Conservation (phyloP, 345 rosid genomes). For the Salix dunnii region DNA sequence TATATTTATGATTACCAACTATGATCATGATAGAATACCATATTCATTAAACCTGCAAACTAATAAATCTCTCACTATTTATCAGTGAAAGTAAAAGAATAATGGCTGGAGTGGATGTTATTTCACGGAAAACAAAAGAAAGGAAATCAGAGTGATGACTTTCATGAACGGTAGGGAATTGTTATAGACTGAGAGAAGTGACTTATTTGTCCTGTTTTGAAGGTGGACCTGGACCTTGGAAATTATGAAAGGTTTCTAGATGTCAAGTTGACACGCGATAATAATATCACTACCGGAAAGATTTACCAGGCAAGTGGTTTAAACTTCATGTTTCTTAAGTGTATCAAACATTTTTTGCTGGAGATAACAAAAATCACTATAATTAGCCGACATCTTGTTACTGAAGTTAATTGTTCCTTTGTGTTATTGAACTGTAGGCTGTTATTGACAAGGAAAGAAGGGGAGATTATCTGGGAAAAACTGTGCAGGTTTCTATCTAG, state of each 20-base stretch:
- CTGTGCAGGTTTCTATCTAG: conserved; percentile 72
- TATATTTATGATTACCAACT: neutral
- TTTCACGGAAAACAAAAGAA: neutral
- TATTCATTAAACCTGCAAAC: neutral
- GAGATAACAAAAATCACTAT: neutral
- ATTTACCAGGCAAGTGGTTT: conserved; percentile 65
- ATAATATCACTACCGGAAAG: conserved; percentile 91
- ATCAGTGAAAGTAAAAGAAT: neutral
- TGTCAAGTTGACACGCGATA: conserved; percentile 70
- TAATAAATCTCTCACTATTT: neutral
- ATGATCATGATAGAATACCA: neutral
- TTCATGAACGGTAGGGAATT: neutral
- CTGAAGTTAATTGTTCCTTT: neutral
- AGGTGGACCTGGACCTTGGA: conserved; percentile 99
- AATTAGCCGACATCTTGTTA: neutral
- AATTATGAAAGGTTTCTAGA: conserved; percentile 94
- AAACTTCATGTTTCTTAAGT: neutral
- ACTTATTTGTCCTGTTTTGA: conserved; percentile 19
- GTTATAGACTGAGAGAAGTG: neutral
- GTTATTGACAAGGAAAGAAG: conserved; percentile 91
- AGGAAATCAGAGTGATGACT: neutral
- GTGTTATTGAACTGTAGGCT: conserved; percentile 30
- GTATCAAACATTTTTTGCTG: neutral
- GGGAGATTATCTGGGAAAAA: conserved; percentile 95
- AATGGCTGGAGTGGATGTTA: neutral